Evolutionary conservation across 2,329 filamentous ascomycete species (phyloP), one percentile per base, ranked within the genome.

Genomic region (Aspergillus fumigatus): DNA sequence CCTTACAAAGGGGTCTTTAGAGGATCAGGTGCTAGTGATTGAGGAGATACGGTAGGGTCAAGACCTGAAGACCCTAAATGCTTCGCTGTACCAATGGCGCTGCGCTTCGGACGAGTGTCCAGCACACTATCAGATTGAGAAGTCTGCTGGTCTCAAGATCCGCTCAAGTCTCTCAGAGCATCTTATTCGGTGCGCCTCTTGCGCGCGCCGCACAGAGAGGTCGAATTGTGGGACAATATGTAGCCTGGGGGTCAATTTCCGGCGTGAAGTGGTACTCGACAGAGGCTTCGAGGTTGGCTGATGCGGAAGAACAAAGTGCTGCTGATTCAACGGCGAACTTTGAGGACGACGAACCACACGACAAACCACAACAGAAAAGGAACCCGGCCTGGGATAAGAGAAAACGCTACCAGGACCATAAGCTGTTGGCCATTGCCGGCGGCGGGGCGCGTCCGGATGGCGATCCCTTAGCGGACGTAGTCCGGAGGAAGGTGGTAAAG

Each of bases 81-180:
- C 63, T 64, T 59, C 59, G 57, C 47, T 59, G 60, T 51, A 60
- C 51, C 52, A 59, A 66, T 65, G 61, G 50, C 50, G 53, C 50
- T 54, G 61, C 61, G 48, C 52, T 65, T 51, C 58, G 59, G 51
- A 52, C 58, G 45, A 55, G 57, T 40, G 53, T 59, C 21, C 53
- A 53, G 9, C 38, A 41, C 27, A 41, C 52, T n/a, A 51, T 59
- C 57, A 59, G 54, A 38, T 29, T 60, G 58, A 63, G 55, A 47
- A 10, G 48, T 23, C 29, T 51, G 26, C 26, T 55, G 38, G 32
- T 48, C 52, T 21, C 53, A 49, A 27, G 49, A 45, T 32, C 23
- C 11, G 17, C 43, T 14, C 21, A 47, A 25, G 9, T 23, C 43
- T 21, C 43, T 7, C 43, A 9, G 43, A 23, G 43, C 23, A 14